Percentiles rank a stretch among this genome's conserved stretches.
These are phyloP conservation scores for Paecilomyces niveus DNA, from an alignment of 2,329 filamentous ascomycete genomes.

Conservation along the genomic window DNA sequence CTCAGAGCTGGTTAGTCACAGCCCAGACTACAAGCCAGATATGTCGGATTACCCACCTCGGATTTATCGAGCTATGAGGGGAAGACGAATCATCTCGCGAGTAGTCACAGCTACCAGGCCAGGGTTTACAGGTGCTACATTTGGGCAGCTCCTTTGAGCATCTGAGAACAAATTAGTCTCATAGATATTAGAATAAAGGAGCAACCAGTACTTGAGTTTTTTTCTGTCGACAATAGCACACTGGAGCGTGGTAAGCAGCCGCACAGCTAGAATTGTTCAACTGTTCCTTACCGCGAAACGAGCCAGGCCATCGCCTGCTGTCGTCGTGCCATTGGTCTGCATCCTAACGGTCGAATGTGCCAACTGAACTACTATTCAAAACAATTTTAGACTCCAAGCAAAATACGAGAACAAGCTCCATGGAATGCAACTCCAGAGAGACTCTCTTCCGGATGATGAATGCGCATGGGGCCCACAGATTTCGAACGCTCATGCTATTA, in stretches of 20 bases:
- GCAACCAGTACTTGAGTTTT: slow-evolving; percentile 5
- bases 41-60: neutral
- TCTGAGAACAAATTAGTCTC: neutral
- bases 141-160: slow-evolving; percentile 10
- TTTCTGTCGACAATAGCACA: slow-evolving; percentile 7
- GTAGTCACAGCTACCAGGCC: slow-evolving; percentile 9
- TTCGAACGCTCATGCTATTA: neutral
- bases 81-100: slow-evolving; percentile 3
- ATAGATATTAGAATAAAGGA: neutral
- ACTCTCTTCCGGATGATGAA: neutral
- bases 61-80: neutral
- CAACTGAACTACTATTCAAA: neutral
- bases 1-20: neutral
- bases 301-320: neutral
- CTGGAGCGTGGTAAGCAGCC: neutral
- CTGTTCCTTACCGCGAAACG: neutral
- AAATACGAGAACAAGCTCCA: neutral
- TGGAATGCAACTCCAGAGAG: neutral
- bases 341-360: neutral
- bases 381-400: neutral
- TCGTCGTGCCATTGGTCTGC: neutral
- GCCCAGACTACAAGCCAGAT: neutral
- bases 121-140: slow-evolving; percentile 8
- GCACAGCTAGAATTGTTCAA: neutral
- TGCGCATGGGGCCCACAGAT: neutral